These are phyloP conservation scores for Nannochloropsis granulata DNA, from an alignment of 108 stramenopile species.

Conservation along the genomic window DNA sequence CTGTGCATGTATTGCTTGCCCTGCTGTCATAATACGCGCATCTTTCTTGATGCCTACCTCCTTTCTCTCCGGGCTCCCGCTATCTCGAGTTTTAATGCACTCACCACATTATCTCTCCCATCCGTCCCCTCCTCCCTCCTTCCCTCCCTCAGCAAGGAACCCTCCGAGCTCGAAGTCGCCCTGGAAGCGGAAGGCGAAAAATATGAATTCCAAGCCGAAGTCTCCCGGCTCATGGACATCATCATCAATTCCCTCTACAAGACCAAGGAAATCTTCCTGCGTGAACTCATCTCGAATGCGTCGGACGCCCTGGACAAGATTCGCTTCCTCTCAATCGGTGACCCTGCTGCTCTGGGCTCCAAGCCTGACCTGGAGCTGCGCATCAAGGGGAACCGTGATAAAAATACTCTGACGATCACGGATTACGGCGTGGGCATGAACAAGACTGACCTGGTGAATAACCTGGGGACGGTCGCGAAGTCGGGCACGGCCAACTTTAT, in stretches of 20 bases:
- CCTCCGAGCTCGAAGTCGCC: conserved; percentile 7
- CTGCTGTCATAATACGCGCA: too few species aligned
- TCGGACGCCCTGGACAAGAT: conserved; percentile 97
- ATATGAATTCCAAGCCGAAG: conserved; percentile 90
- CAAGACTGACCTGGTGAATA: conserved; percentile 71
- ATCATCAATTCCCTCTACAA: conserved; percentile 99
- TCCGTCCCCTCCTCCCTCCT: too few species aligned
- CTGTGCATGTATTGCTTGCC: too few species aligned
- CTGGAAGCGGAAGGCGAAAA: conserved; percentile 34
- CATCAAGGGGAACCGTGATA: conserved; percentile 61
- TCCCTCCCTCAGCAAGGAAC: not conserved
- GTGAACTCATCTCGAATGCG: conserved; percentile 83
- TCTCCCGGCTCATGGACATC: conserved; percentile 95
- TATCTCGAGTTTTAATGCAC: too few species aligned
- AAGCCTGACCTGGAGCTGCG: conserved; percentile 68
- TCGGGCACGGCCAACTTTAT: conserved; percentile 96
- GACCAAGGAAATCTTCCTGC: conserved; percentile 69
- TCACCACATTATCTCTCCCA: too few species aligned
- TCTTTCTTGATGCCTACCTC: too few species aligned
- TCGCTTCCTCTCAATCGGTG: conserved; percentile 76
- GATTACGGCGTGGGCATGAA: conserved; percentile 98
- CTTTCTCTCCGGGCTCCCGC: too few species aligned
- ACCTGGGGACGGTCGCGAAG: conserved; percentile 97
- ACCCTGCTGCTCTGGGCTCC: conserved; percentile 53
- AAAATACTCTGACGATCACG: conserved; percentile 67